These are phyloP conservation scores for Bonia amplexicaulis DNA, from an alignment of 176 grass and related monocot species.

Conservation along the genomic window DNA sequence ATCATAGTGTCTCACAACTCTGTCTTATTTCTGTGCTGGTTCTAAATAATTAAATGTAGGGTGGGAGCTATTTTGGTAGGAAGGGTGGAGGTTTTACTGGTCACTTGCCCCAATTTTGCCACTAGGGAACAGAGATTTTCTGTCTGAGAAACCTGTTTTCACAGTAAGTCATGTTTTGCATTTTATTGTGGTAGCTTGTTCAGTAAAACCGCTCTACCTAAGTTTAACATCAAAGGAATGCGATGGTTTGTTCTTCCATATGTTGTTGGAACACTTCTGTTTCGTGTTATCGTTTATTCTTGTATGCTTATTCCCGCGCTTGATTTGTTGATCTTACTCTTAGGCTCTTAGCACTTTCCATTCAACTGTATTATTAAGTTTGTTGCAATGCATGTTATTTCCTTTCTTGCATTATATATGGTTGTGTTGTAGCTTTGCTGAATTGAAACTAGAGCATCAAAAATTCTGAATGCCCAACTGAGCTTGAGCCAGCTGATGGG, in stretches of 20 bases:
- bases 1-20: not conserved
- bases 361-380: not conserved
- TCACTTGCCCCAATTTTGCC: not conserved
- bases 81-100: not conserved
- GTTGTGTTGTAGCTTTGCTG: not conserved
- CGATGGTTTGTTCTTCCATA: not conserved
- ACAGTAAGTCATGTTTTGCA: not conserved
- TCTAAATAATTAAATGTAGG: not conserved
- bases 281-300: not conserved
- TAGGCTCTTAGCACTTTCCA: not conserved
- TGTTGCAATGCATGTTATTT: not conserved
- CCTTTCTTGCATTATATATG: slow-evolving; percentile 12
- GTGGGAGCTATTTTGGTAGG: slow-evolving; percentile 13
- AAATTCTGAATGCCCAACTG: slow-evolving; percentile 78
- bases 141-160: slow-evolving; percentile 15
- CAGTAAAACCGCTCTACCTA: not conserved
- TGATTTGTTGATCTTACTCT: not conserved
- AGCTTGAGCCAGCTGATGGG: slow-evolving; percentile 62
- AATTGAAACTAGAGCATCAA: slow-evolving; percentile 62
- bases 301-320: not conserved
- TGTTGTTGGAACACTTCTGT: not conserved
- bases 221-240: not conserved
- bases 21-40: not conserved
- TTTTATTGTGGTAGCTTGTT: not conserved
- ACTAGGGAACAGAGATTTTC: not conserved